Percentiles rank a stretch among this genome's conserved stretches.
phyloP scores from a whole-genome alignment of 768 basidiomycete species.

The Termitomyces titanicus region DNA sequence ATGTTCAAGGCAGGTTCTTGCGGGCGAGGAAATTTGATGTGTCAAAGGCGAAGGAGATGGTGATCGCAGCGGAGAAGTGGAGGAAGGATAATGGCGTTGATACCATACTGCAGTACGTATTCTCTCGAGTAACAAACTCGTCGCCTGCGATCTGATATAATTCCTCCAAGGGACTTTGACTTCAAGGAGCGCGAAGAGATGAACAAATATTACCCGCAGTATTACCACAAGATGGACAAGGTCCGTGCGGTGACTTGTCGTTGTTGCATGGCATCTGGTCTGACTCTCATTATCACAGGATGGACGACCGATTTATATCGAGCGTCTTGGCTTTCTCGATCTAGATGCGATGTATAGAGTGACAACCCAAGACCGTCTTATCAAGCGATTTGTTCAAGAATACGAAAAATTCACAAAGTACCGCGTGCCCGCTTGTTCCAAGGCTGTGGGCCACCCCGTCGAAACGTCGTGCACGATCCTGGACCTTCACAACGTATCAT shows the following conservation, averaged over 20 bases:
- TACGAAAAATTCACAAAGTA: constrained; percentile 86
- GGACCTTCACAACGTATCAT: constrained; percentile 70
- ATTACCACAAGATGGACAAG: constrained; percentile 95
- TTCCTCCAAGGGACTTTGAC: constrained; percentile 62
- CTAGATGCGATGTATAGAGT: constrained; percentile 74
- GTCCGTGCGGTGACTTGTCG: constrained; percentile 34
- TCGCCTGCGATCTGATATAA: neutral
- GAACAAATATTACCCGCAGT: constrained; percentile 92
- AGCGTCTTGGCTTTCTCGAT: constrained; percentile 88
- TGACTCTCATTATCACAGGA: constrained; percentile 57
- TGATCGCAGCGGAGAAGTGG: constrained; percentile 82
- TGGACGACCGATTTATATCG: constrained; percentile 93
- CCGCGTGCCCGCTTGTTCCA: constrained; percentile 78
- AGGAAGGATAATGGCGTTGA: constrained; percentile 82
- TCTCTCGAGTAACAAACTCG: too few species aligned
- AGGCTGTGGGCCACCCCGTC: constrained; percentile 75
- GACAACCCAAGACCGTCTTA: constrained; percentile 84
- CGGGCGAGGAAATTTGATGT: constrained; percentile 93
- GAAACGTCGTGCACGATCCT: constrained; percentile 98
- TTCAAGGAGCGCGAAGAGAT: constrained; percentile 82
- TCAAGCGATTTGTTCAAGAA: constrained; percentile 86
- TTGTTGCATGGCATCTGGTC: neutral
- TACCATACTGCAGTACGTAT: constrained; percentile 58
- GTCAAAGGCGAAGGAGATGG: constrained; percentile 78
- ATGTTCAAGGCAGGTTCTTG: constrained; percentile 65